Percentiles rank a stretch among this genome's conserved stretches.
phyloP scores from a whole-genome alignment of 202 grass and related monocot species.

The Eragrostis tef region DNA sequence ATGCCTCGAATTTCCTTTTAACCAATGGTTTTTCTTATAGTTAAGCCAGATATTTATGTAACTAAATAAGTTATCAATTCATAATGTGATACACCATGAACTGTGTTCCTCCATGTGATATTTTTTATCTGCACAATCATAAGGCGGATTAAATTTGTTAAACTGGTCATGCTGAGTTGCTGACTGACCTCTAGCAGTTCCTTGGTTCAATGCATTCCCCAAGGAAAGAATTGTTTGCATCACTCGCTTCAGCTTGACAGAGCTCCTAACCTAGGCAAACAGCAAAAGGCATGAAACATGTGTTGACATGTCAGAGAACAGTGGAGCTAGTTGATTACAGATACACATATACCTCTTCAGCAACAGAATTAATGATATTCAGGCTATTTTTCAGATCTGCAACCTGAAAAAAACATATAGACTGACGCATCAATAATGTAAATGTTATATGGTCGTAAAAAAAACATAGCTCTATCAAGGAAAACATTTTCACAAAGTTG shows the following conservation, averaged over 20 bases:
- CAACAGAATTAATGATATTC: constrained; percentile 70
- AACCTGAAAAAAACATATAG: constrained; percentile 62
- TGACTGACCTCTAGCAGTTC: constrained; percentile 87
- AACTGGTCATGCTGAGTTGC: constrained; percentile 33
- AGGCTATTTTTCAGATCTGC: constrained; percentile 80
- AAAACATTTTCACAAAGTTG: constrained; percentile 28
- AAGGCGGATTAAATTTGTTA: constrained; percentile 33
- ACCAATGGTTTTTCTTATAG: background rate
- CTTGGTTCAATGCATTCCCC: constrained; percentile 95
- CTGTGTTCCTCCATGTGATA: constrained; percentile 22
- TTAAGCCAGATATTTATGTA: background rate
- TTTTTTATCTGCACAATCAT: constrained; percentile 26
- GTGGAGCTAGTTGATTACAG: constrained; percentile 10
- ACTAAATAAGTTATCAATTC: constrained; percentile 5
- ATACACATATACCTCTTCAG: constrained; percentile 69
- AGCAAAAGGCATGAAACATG: constrained; percentile 40
- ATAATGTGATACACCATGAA: constrained; percentile 11
- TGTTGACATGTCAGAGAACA: constrained; percentile 39
- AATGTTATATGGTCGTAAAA: constrained; percentile 26
- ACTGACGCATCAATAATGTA: constrained; percentile 36
- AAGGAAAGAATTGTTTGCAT: constrained; percentile 98
- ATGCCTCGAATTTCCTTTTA: constrained; percentile 20
- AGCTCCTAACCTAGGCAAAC: constrained; percentile 72
- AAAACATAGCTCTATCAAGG: constrained; percentile 18
- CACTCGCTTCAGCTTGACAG: constrained; percentile 79